Evolutionary conservation across 805 yeast species (phyloP).

Genomic region (Lachancea thermotolerans): DNA sequence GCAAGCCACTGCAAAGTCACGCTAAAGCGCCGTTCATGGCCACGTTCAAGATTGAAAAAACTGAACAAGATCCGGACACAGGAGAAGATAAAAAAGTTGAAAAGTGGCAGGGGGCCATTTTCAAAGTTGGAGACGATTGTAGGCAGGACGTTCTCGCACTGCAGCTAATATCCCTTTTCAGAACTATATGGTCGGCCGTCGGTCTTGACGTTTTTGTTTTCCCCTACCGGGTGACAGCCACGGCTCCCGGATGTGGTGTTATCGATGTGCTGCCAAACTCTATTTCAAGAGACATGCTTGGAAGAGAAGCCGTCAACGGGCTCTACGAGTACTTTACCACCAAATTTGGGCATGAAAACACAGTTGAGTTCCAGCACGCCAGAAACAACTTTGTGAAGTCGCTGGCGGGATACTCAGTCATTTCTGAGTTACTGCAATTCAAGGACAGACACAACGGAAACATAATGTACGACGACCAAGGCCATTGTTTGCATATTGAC

Average conservation of each 20-base stretch:
- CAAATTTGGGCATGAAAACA: conserved; percentile 91
- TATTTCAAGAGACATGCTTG: conserved; percentile 94
- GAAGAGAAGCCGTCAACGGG: conserved; percentile 98
- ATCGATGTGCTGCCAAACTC: conserved; percentile 96
- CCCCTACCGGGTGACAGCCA: conserved; percentile 94
- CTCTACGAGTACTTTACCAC: conserved; percentile 84
- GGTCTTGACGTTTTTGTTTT: conserved; percentile 88
- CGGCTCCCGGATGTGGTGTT: conserved; percentile 99
- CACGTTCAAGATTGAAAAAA: conserved; percentile 73
- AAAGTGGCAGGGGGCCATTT: conserved; percentile 90
- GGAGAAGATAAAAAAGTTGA: conserved; percentile 45
- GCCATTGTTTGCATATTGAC: conserved; percentile 92
- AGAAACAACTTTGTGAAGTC: conserved; percentile 90
- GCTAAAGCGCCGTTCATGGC: conserved; percentile 99
- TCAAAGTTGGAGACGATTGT: conserved; percentile 98
- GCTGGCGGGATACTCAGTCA: conserved; percentile 88
- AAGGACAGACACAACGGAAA: conserved; percentile 98
- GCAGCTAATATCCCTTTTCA: conserved; percentile 84
- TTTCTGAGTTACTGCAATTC: conserved; percentile 84
- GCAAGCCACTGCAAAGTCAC: conserved; percentile 92
- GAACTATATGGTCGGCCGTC: conserved; percentile 80
- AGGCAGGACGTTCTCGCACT: conserved; percentile 94
- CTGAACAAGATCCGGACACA: conserved; percentile 35
- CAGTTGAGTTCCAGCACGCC: conserved; percentile 84
- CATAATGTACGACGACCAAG: conserved; percentile 91